Percentiles rank a stretch among this genome's conserved stretches.
These are phyloP conservation scores for Agaricales sp. DNA, from an alignment of 1,284 basidiomycete species.

Conservation along the genomic window DNA sequence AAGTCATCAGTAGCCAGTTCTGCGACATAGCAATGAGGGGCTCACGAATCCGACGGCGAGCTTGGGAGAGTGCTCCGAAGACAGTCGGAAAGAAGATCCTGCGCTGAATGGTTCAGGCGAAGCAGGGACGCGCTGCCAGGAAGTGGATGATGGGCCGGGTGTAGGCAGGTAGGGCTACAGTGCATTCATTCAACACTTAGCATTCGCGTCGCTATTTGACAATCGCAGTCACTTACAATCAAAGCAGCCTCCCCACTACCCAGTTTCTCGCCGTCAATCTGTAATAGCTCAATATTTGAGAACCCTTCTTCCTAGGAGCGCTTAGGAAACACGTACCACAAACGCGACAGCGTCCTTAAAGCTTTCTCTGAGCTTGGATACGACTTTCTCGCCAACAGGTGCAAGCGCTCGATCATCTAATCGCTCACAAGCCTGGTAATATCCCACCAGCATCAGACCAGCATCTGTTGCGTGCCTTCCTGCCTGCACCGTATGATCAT, in stretches of 20 bases:
- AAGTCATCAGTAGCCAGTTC: constrained; percentile 29
- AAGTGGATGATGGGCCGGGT: constrained; percentile 18
- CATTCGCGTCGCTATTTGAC: no score
- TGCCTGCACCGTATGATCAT: constrained; percentile 27
- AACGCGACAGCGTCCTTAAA: constrained; percentile 54
- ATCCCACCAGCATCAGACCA: constrained; percentile 46
- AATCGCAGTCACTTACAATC: constrained; percentile 47
- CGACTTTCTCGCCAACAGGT: constrained; percentile 55
- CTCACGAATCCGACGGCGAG: neutral
- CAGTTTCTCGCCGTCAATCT: constrained; percentile 51
- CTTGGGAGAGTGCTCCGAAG: constrained; percentile 1
- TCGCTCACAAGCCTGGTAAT: constrained; percentile 63
- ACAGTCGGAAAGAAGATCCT: constrained; percentile 35
- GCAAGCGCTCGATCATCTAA: constrained; percentile 46
- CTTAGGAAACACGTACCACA: constrained; percentile 32
- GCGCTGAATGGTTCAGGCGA: constrained; percentile 30
- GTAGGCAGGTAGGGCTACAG: constrained; percentile 36
- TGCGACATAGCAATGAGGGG: constrained; percentile 16
- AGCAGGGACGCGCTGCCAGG: constrained; percentile 33
- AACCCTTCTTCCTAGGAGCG: constrained; percentile 4
- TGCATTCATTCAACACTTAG: no score
- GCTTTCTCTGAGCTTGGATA: constrained; percentile 34
- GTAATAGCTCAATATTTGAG: constrained; percentile 6
- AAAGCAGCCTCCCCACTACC: constrained; percentile 40
- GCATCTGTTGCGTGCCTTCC: constrained; percentile 40